Conservation (phyloP, 768 basidiomycete genomes). For the Asterophora lycoperdoides region DNA sequence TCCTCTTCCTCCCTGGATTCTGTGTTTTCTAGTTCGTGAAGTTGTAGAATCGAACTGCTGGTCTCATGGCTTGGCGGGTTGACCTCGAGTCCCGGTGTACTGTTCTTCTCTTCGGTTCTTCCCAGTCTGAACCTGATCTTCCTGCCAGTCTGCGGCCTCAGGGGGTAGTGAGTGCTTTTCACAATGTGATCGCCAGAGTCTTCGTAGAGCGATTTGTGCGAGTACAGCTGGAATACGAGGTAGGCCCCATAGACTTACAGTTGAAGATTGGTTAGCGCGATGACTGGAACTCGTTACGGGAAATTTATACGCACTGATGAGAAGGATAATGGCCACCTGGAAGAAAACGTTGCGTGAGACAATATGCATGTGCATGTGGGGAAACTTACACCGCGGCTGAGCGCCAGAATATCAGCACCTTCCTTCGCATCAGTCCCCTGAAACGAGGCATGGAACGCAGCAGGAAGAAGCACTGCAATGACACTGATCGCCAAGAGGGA, state of each 20-base stretch:
- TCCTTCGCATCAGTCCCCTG: conserved; percentile 26
- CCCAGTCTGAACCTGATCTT: not conserved
- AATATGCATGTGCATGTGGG: not conserved
- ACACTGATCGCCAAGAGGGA: conserved; percentile 77
- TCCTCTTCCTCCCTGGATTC: conserved; percentile 35
- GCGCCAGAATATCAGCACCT: conserved; percentile 47
- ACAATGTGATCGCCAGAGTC: conserved; percentile 37
- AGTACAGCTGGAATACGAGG: conserved; percentile 75
- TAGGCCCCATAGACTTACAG: conserved; percentile 64
- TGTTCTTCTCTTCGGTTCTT: conserved; percentile 3
- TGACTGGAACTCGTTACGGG: conserved; percentile 23
- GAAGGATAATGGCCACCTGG: conserved; percentile 71
- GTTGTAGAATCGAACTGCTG: conserved; percentile 12
- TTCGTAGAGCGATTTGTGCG: conserved; percentile 67
- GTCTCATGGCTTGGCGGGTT: conserved; percentile 8
- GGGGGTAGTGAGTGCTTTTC: conserved; percentile 32
- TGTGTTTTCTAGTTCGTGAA: conserved; percentile 6
- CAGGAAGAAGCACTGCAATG: conserved; percentile 73
- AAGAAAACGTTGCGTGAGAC: not conserved
- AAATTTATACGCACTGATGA: conserved; percentile 52
- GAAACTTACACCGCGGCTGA: conserved; percentile 68
- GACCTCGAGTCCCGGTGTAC: not conserved
- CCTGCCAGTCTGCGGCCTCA: conserved; percentile 4
- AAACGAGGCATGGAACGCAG: conserved; percentile 67
- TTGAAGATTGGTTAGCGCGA: conserved; percentile 31